Evolutionary conservation across 495 filamentous ascomycete species (phyloP), one percentile per base, ranked within the genome.

Genomic region (Penicillium flavigenum): DNA sequence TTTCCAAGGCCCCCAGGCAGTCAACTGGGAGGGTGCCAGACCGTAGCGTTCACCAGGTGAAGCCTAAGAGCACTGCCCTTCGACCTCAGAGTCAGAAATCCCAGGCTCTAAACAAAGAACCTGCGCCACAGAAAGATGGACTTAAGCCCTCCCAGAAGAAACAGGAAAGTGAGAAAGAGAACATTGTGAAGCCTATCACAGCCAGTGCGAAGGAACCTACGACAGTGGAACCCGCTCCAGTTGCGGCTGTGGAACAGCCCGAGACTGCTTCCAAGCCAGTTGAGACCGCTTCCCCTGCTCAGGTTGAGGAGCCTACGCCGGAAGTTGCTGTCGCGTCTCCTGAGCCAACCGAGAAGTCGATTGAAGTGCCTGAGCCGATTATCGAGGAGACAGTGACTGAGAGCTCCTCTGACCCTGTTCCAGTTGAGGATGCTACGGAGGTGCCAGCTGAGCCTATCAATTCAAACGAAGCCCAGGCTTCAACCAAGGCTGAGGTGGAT

Each of bases 121-220:
- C 22, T 12, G 19, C 34, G 5, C 39, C 42, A 12, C 36, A 32
- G 7, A 63, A 63, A 47, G 56, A 61, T 7, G 58, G 57, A 45
- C 14, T 17, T 2, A 60, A 66, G 36, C 11, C 55, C 42, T 16
- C 34, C 19, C 47, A 49, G 10, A 26, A 55, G n/a, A 45, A 39
- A 27, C 53, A 58, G 16, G 68, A 64, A 24, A 67, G 54, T 16
- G 63, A 61, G 34, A 65, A 69, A 51, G 68, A 71, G 47, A 68
- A 67, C 45, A 48, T 61, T 17, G 60, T 63, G 31, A 51, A 61
- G 14, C 20, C 49, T 53, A 43, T 43, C 3, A 22, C 48, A 9
- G 31, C 29, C 16, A 58, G 56, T 31, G 47, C 59, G 0, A 58
- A 64, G 45, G 61, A 66, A 36, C 46, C 59, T n/a, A 34, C 20